Base-by-base conservation (phyloP, 495 filamentous ascomycete genomes). In the Tuber aestivum region DNA sequence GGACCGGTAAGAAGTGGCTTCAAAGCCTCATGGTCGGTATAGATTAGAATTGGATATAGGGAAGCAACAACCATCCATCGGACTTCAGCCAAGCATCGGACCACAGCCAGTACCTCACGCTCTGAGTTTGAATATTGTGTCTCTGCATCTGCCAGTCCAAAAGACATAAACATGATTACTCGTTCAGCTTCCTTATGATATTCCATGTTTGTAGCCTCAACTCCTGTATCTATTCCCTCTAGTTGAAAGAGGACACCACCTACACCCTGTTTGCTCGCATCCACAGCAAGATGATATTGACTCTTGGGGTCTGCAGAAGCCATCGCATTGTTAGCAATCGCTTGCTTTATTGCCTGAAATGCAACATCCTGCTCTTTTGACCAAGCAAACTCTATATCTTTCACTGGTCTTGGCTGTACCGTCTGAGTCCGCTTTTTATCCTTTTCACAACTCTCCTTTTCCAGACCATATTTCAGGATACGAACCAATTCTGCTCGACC, bases 221-320 rank as follows among this genome's bases (percentile, higher is more conserved):
- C 8, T 5, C 20, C 45, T 0, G 69, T 0, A 2, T 4, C 3
- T 1, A 42, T 12, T 21, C 12, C 32, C 0, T 21, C 69, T 0
- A 75, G 12, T 38, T 75, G n/a, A n/a, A 75, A 75, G 0, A 75
- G 41, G 23, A 75, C 74, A 32, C 35, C 74, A 3, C 69, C 74
- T 18, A 72, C 0, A 0, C 6, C 74, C 2, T 20, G 0, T 9
- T 48, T 50, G 8, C 27, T 44, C 0, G 69, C 69, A 38, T 75
- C 27, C 3, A 38, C 40, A 0, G 74, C 6, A 0, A 75, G 37
- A 27, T 75, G 70, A 61, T 75, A 75, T 41, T 75, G 70, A 1
- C 8, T 5, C 1, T 6, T 35, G 0, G 41, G 41, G 32, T 72
- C 41, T 14, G 45, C 2, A 23, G 21, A 0, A 6, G 45, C 45